Evolutionary conservation across 2,329 filamentous ascomycete species (phyloP).

Genomic region (Bimuria novae-zelandiae): DNA sequence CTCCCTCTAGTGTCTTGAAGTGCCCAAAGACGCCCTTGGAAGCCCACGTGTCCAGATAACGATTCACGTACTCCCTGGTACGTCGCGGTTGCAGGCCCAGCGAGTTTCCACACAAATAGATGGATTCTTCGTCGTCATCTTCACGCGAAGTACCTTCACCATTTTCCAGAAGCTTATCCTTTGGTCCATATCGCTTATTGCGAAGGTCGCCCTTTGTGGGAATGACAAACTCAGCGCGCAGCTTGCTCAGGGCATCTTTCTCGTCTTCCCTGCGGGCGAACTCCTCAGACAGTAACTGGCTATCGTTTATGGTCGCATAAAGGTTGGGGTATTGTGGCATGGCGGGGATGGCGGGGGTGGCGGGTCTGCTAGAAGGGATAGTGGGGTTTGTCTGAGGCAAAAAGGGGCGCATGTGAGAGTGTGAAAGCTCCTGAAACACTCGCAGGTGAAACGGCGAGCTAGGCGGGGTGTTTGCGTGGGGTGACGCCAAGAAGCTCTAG

Average conservation of each 20-base stretch:
- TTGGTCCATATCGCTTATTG: slow-evolving; percentile 55
- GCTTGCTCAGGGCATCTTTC: slow-evolving; percentile 43
- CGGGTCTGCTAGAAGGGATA: slow-evolving; percentile 2
- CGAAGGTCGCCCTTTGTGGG: slow-evolving; percentile 74
- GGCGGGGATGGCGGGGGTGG: slow-evolving; percentile 2
- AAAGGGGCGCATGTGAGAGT: slow-evolving; percentile 3
- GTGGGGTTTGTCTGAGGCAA: not conserved
- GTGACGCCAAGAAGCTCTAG: not conserved
- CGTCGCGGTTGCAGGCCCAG: slow-evolving; percentile 80
- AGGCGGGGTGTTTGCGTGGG: not conserved
- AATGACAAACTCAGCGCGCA: slow-evolving; percentile 73
- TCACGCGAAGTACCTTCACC: slow-evolving; percentile 27
- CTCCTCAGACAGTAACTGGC: slow-evolving; percentile 33
- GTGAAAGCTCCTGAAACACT: not conserved
- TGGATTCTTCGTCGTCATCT: slow-evolving; percentile 51
- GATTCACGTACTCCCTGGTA: slow-evolving; percentile 67
- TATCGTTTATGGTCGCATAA: slow-evolving; percentile 24
- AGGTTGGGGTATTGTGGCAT: slow-evolving; percentile 34
- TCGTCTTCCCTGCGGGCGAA: slow-evolving; percentile 43
- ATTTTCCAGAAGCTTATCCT: not conserved
- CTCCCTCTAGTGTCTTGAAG: slow-evolving; percentile 71
- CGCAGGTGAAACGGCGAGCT: not conserved
- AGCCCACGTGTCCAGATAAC: slow-evolving; percentile 82
- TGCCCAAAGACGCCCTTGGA: slow-evolving; percentile 84
- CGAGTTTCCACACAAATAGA: slow-evolving; percentile 91